A percentile compares a stretch with the other conserved stretches of the same genome.
These are phyloP conservation scores for Staphylotrichum tortipilum DNA, from an alignment of 495 filamentous ascomycete species.

Conservation along the genomic window DNA sequence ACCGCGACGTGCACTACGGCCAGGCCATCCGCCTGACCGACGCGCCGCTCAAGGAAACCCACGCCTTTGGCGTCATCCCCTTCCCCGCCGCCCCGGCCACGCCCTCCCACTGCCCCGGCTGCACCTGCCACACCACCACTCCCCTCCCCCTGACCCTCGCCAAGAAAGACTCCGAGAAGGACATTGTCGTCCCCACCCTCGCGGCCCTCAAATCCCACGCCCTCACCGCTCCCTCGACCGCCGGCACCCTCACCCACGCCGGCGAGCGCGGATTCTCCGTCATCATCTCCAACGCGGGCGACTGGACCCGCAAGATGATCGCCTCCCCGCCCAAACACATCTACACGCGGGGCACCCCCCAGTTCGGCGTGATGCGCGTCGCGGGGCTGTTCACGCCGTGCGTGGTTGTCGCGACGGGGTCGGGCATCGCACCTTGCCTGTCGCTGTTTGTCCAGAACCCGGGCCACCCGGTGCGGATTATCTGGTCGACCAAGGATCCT, in stretches of 20 bases:
- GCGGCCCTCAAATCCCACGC: conserved; percentile 23
- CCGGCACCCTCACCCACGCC: conserved; percentile 50
- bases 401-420: conserved; percentile 74
- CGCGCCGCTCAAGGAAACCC: conserved; percentile 63
- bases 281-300: conserved; percentile 71
- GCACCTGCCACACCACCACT: conserved; percentile 10
- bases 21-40: conserved; percentile 46
- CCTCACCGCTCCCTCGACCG: conserved; percentile 39
- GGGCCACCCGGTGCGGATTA: conserved; percentile 35
- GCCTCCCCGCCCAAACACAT: conserved; percentile 48
- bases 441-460: conserved; percentile 36
- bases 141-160: too few relatives aligned
- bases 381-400: conserved; percentile 59
- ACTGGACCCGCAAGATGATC: conserved; percentile 68
- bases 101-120: conserved; percentile 11
- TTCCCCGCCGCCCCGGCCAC: conserved; percentile 21
- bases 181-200: conserved; percentile 40
- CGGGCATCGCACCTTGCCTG: conserved; percentile 67
- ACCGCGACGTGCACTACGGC: conserved; percentile 48
- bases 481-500: conserved; percentile 43
- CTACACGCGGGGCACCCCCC: conserved; percentile 46
- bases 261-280: conserved; percentile 56
- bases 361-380: conserved; percentile 64
- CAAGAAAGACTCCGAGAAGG: conserved; percentile 29
- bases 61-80: conserved; percentile 73